phyloP scores from a whole-genome alignment of 345 rosid species.

The Stellera chamaejasme region DNA sequence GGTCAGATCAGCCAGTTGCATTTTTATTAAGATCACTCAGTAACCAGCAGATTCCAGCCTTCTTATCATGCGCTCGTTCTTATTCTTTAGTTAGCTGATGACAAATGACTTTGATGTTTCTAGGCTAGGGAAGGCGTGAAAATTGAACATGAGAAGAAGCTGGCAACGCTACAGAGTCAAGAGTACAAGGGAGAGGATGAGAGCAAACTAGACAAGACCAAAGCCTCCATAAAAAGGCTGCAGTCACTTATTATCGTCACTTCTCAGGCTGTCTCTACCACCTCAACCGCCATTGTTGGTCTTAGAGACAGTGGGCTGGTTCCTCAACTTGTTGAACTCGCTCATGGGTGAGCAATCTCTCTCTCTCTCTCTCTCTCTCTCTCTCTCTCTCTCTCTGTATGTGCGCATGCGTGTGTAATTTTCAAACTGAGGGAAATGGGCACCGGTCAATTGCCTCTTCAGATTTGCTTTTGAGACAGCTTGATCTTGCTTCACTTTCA shows the following conservation, averaged over 20 bases:
- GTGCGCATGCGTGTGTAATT: neutral
- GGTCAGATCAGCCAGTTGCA: too few species aligned
- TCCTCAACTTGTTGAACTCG: slow-evolving; percentile 84
- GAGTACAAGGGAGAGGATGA: slow-evolving; percentile 91
- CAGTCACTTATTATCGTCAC: slow-evolving; percentile 76
- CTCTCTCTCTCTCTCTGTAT: slow-evolving; percentile 5
- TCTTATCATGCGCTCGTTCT: too few species aligned
- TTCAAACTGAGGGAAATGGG: too few species aligned
- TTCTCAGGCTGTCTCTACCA: slow-evolving; percentile 83
- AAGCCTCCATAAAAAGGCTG: slow-evolving; percentile 58
- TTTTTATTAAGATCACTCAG: too few species aligned
- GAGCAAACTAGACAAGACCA: slow-evolving; percentile 78
- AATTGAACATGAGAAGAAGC: slow-evolving; percentile 86
- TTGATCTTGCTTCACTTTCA: too few species aligned
- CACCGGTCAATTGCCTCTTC: too few species aligned
- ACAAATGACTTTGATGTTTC: slow-evolving; percentile 10
- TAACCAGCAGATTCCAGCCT: too few species aligned
- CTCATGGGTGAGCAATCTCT: slow-evolving; percentile 61
- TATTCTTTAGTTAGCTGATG: neutral
- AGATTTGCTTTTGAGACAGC: too few species aligned
- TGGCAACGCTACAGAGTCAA: slow-evolving; percentile 76
- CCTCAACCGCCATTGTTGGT: slow-evolving; percentile 68
- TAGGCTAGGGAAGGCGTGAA: slow-evolving; percentile 87
- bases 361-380: slow-evolving; percentile 11
- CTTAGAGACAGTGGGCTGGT: slow-evolving; percentile 89